Evolutionary conservation across 768 basidiomycete species (phyloP), one percentile per base, ranked within the genome.

Genomic region (Hygrocybe punicea): DNA sequence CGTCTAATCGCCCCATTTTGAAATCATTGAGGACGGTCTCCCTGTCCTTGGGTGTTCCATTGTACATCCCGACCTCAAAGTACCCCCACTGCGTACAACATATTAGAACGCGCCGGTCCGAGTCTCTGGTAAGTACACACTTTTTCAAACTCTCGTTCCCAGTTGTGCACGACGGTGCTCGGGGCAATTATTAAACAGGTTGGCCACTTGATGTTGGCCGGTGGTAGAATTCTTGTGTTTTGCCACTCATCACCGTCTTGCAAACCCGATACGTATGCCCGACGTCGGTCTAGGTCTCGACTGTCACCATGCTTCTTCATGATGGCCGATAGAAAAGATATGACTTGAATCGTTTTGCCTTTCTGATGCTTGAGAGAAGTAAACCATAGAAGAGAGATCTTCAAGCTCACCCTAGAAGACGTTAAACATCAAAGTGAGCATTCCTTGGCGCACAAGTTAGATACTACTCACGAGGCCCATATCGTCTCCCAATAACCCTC

Each of bases 321-420:
- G 57, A 98, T 89, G 0, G 95, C 94, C 0, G 92, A 88, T 2
- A 98, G 79, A 65, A 93, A 90, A 0, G 88, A 81, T 45, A 94
- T 90, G 23, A 93, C 87, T 69, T 98, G 96, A 19, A 98, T 93
- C 0, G 96, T 98, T 81, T 98, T 98, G 2, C 88, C 96, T 78
- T 75, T 55, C 50, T 7, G 19, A 40, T 34, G 54, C 47, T 58
- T 59, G 35, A 29, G 16, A 44, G 23, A 17, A 33, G 35, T 7
- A 1, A 40, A 23, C n/a, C 4, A 25, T 19, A 40, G 17, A 24
- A 25, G n/a, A 46, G 16, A 46, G 40, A 49, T 2, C 34, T 39
- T 45, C n/a, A 51, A 48, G 45, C 65, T 59, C 55, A 69, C 69
- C 71, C 67, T 72, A 53, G 14, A 48, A 44, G 7, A 16, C 21